Base-by-base conservation (phyloP, 2,329 filamentous ascomycete genomes). In the Nothopassalora personata region DNA sequence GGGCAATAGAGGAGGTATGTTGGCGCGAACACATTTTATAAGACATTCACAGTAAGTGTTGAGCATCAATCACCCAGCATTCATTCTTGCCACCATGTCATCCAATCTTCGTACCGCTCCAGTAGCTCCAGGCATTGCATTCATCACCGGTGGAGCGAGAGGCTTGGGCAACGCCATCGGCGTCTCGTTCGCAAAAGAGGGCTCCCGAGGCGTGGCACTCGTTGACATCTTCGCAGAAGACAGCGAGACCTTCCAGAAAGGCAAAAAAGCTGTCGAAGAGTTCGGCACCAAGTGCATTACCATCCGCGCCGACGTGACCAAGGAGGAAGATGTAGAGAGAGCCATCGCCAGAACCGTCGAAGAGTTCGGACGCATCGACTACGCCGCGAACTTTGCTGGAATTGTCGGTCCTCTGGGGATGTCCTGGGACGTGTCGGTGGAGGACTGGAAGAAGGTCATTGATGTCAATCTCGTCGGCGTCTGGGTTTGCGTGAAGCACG, bases 341-440 rank as follows among this genome's bases (percentile, higher is more conserved):
- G 67, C 73, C 11, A 64, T 75, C 7, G 56, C 61, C 7, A 48
- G 72, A 54, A 76, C 75, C 0, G 64, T 77, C 0, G 49, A 66
- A 8, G 66, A 57, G 15, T 75, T 75, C 28, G 76, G 75, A 0
- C 66, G 64, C 8, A 67, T 80, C 0, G 74, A 79, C 43, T 74
- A 76, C 5, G 76, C 76, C 1, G 72, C 66, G 3, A 68, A 68
- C 47, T 68, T 75, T 39, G 77, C 78, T 33, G 69, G 70, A 19
- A 75, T 75, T 5, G 66, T 71, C 4, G 68, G 69, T 8, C 66
- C 66, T 1, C 51, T 67, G 31, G 57, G 50, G 13, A 45, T 68
- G 56, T 67, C 64, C 7, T 65, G 68, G 10, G 66, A 76, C 13
- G 60, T 66, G 11, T 69, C 71, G 11, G 65, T 74, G 18, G 67